Base-by-base conservation (phyloP, 441 rosid species). In the Pelargonium fulgidum region DNA sequence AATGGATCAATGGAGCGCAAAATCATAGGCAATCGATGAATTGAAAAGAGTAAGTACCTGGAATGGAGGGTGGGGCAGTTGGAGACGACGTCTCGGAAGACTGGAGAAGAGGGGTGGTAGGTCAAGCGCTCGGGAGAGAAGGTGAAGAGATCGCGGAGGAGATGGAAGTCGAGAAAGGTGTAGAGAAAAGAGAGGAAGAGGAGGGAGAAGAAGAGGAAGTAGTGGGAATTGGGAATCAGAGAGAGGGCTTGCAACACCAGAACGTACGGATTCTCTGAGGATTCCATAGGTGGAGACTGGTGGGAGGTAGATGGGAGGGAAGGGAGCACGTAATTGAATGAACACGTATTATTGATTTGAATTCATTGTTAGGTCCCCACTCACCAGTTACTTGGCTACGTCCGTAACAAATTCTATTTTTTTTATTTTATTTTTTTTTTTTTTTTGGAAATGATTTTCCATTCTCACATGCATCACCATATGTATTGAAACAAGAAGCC, bases 111-210 rank as follows among this genome's bases (percentile, higher is more conserved):
- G 66, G 63, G 42, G 66, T 66, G 67, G 70, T 48, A 70, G 36
- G 73, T 70, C 52, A 75, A n/a, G 17, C 14, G 13, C 24, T 66
- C 67, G 20, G 63, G 67, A 36, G 42, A 22, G 9, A 63, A 61
- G 3, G 66, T 65, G 54, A 66, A 17, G 26, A 70, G 70, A 52
- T 75, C 77, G 36, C 70, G 52, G 58, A 70, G 14, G 71, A 65
- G 52, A 39, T 75, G 74, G 70, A 70, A 70, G 45, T 75, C 77
- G 62, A 75, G 56, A 71, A 75, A 75, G 61, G 24, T 36, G 77
- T 75, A 70, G 70, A 74, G 48, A 41, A 75, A 7, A 70, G 62
- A 44, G 58, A 44, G 24, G 63, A 33, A 24, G 13, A 24, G 70
- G 22, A 75, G 8, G 50, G 41, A 66, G 19, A 36, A 42, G 58